phyloP scores from a whole-genome alignment of 2,329 filamentous ascomycete genomes.

The Trichoderma sp. region DNA sequence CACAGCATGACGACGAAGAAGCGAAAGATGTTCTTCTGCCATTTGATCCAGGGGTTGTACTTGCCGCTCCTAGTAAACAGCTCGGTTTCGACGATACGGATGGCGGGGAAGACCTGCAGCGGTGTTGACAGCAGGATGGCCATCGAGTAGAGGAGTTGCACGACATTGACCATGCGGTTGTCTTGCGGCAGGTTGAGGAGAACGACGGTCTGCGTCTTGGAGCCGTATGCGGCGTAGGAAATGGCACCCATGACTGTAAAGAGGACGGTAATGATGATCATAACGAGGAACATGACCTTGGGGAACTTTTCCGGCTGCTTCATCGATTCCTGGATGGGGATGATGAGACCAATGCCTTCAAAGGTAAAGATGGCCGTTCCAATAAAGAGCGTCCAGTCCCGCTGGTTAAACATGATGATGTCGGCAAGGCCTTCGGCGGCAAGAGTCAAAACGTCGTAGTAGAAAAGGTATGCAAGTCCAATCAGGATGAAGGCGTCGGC shows the following conservation, averaged over 20 bases:
- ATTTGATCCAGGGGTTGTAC: constrained; percentile 98
- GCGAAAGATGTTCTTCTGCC: constrained; percentile 97
- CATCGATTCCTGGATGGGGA: constrained; percentile 98
- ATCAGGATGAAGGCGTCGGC: constrained; percentile 93
- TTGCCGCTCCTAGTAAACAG: constrained; percentile 93
- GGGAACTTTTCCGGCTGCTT: constrained; percentile 87
- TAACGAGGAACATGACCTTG: constrained; percentile 80
- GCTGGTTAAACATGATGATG: constrained; percentile 84
- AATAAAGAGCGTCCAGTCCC: constrained; percentile 96
- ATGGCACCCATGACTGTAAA: constrained; percentile 90
- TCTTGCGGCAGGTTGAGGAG: constrained; percentile 95
- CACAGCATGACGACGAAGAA: constrained; percentile 90
- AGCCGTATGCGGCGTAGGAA: constrained; percentile 94
- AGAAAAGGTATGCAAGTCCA: constrained; percentile 90
- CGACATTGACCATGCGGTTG: constrained; percentile 88
- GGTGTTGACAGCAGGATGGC: constrained; percentile 96
- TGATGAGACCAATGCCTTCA: constrained; percentile 94
- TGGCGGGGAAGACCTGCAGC: constrained; percentile 94
- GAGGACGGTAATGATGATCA: constrained; percentile 90
- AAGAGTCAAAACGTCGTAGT: constrained; percentile 88
- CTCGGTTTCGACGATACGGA: constrained; percentile 92
- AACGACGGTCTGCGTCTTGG: constrained; percentile 92
- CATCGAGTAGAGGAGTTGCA: constrained; percentile 95
- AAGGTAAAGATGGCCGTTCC: constrained; percentile 99
- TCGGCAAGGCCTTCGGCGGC: constrained; percentile 74